A percentile compares a stretch with the other conserved stretches of the same genome.
phyloP scores from a whole-genome alignment of 169 alveolate genomes.

The Plasmodium coatneyi region DNA sequence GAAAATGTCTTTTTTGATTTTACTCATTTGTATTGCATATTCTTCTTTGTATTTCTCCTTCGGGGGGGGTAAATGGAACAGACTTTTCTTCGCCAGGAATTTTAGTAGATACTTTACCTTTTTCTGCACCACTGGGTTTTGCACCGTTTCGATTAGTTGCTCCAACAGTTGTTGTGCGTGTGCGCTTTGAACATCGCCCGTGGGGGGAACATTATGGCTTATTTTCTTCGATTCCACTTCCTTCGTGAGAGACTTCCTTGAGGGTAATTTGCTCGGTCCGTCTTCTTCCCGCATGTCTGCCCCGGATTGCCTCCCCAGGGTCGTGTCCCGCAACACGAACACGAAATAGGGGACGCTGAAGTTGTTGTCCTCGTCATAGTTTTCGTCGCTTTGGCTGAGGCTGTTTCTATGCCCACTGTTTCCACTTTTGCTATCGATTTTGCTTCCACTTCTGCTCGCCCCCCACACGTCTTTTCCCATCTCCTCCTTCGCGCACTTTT shows the following conservation, averaged over 20 bases:
- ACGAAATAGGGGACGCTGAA: slow-evolving; percentile 25
- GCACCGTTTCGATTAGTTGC: neutral
- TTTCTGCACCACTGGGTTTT: neutral
- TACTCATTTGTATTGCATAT: slow-evolving; percentile 8
- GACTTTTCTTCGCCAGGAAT: slow-evolving; percentile 11
- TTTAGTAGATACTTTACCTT: slow-evolving; percentile 24
- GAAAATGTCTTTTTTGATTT: slow-evolving; percentile 27
- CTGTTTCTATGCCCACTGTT: too few species aligned
- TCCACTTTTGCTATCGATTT: neutral
- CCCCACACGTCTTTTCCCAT: neutral
- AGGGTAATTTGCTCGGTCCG: neutral
- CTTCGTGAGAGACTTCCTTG: neutral
- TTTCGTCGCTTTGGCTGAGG: neutral
- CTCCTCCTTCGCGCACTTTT: neutral
- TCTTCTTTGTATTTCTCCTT: neutral
- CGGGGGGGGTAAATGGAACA: slow-evolving; percentile 28
- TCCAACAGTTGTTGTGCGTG: slow-evolving; percentile 1
- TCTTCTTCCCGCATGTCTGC: neutral
- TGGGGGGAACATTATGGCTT: neutral
- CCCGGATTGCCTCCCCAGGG: neutral
- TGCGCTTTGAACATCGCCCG: neutral
- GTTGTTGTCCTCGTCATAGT: neutral
- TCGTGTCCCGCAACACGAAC: slow-evolving; percentile 37
- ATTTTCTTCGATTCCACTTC: neutral
- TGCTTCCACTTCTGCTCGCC: neutral